Base-by-base conservation (phyloP, 2,329 filamentous ascomycete genomes). In the Nemania abortiva region DNA sequence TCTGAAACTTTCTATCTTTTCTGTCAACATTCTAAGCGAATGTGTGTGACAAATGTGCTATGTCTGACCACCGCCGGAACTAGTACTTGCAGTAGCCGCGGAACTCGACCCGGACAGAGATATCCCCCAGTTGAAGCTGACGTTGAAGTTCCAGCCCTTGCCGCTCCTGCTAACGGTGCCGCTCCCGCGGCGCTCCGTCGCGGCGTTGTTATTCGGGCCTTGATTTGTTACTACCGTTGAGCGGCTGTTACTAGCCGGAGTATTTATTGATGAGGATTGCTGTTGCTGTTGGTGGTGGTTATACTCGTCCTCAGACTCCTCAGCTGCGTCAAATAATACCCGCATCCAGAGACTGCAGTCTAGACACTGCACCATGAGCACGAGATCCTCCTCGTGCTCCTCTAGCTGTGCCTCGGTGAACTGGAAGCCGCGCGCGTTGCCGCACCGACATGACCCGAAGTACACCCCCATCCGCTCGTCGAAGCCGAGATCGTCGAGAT, bases 331-430 rank as follows among this genome's bases (percentile, higher is more conserved):
- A 81, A 91, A 92, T 59, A 89, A 84, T 45, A 92, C 88, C 65
- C 86, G 85, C 60, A 91, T 77, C 89, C 89, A 91, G 54, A 92
- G 81, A 75, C 89, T 91, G 72, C 90, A 92, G 74, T 91, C 89
- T 65, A 84, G 82, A 74, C 90, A 92, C 11, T 88, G 89, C 49
- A 92, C 89, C 77, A 90, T 83, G 55, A 91, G 78, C 75, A 90
- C 88, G 9, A 89, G 86, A 70, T 87, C 82, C 59, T 88, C 86
- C 54, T 83, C 84, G 47, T 84, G 86, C 75, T 86, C 87, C 71
- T 89, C 86, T 57, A 92, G 80, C 76, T 91, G 88, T 9, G 78
- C 79, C 78, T 91, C 89, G 18, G 78, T 80, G 70, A 91, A 86
- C 31, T 85, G 77, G 76, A 88, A 92, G 1, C 89, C 89, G 47